These are phyloP conservation scores for Crataegus laevigata DNA, from an alignment of 306 rosid genomes.

Conservation along the genomic window DNA sequence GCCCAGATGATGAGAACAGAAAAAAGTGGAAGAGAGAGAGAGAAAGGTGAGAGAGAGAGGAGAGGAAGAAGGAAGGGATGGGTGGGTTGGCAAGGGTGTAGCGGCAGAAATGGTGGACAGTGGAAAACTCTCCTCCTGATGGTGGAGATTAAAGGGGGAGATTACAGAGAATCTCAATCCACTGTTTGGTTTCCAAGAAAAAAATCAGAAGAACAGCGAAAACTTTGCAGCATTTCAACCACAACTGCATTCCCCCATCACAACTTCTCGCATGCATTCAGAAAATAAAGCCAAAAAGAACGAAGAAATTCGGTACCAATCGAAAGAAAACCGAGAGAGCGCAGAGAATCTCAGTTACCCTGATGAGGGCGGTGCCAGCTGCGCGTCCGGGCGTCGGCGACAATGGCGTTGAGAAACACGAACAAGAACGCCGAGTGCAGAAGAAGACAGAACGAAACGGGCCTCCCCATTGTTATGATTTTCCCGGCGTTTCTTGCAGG, in stretches of 20 bases:
- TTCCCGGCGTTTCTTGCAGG: slow-evolving; percentile 10
- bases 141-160: too few relatives aligned
- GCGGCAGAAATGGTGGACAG: too few relatives aligned
- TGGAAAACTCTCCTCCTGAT: too few relatives aligned
- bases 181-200: neutral
- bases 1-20: neutral
- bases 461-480: slow-evolving; percentile 15
- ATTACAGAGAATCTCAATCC: neutral
- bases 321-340: neutral
- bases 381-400: neutral
- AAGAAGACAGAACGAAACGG: neutral
- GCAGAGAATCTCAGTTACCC: slow-evolving; percentile 3
- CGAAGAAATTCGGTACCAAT: neutral
- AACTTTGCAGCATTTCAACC: neutral
- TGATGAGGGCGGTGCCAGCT: slow-evolving; percentile 2
- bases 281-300: neutral
- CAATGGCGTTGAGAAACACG: neutral
- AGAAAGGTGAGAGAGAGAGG: too few relatives aligned
- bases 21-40: too few relatives aligned
- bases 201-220: neutral
- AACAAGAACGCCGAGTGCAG: slow-evolving; percentile 2
- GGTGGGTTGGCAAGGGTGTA: too few relatives aligned
- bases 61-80: too few relatives aligned
- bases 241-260: neutral
- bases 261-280: neutral